These are phyloP conservation scores for Daphne laureola DNA, from an alignment of 441 rosid genomes.

Conservation along the genomic window DNA sequence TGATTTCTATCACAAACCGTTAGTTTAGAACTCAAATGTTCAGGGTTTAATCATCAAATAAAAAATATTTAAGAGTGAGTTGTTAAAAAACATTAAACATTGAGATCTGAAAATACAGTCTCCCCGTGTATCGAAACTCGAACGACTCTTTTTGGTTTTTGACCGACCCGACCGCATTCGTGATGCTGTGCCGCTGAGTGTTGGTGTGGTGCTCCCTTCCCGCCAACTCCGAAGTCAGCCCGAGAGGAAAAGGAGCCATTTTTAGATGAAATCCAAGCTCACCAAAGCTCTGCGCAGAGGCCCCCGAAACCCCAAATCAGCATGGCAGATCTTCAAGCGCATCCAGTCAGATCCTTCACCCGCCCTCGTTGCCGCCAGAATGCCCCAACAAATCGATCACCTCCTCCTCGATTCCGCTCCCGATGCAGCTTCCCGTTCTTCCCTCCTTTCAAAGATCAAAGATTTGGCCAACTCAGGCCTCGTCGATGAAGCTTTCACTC, in stretches of 20 bases:
- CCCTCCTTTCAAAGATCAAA: conserved; percentile 36
- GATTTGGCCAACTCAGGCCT: conserved; percentile 47
- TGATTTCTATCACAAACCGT: too few relatives aligned
- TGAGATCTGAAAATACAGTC: too few relatives aligned
- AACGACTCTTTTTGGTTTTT: too few relatives aligned
- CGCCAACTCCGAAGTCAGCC: neutral
- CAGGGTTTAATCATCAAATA: too few relatives aligned
- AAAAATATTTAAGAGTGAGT: too few relatives aligned
- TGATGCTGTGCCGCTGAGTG: too few relatives aligned
- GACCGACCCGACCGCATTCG: too few relatives aligned
- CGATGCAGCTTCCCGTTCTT: conserved; percentile 14
- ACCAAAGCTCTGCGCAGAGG: conserved; percentile 53
- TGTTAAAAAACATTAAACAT: too few relatives aligned
- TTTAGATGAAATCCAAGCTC: conserved; percentile 20
- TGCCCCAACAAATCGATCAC: conserved; percentile 55
- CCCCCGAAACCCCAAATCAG: conserved; percentile 56
- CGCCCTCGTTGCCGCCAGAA: conserved; percentile 53
- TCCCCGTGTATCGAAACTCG: too few relatives aligned
- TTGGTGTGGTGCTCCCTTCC: neutral
- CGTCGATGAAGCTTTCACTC: conserved; percentile 41
- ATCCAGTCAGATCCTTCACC: conserved; percentile 42
- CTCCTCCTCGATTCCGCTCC: conserved; percentile 38
- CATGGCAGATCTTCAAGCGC: conserved; percentile 85
- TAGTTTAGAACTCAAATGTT: too few relatives aligned
- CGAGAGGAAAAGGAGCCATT: too few relatives aligned